Percentiles rank a stretch among this genome's conserved stretches.
Conservation (phyloP, 306 rosid species). For the Sindora glabra region DNA sequence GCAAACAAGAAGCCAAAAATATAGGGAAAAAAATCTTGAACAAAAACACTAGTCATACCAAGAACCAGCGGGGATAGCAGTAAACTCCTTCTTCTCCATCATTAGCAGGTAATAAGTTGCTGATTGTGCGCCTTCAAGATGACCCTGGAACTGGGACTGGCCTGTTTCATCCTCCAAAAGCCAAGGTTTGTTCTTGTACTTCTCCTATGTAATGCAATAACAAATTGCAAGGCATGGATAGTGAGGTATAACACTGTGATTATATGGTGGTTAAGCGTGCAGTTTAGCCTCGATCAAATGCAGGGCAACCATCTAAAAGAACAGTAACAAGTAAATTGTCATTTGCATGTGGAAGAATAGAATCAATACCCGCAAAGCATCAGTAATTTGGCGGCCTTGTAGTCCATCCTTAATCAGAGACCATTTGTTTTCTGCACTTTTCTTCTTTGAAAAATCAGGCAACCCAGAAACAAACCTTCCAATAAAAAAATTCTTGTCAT, state of each 20-base stretch:
- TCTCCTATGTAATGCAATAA: too few relatives aligned
- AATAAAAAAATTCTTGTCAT: conserved; percentile 66
- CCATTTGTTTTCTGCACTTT: conserved; percentile 84
- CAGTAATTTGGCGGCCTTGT: conserved; percentile 71
- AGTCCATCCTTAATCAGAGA: conserved; percentile 75
- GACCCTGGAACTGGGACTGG: conserved; percentile 81
- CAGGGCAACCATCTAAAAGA: background rate
- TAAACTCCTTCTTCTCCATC: conserved; percentile 82
- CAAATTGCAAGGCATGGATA: too few relatives aligned
- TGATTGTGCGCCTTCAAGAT: conserved; percentile 90
- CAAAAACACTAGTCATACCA: conserved; percentile 77
- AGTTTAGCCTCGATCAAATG: background rate
- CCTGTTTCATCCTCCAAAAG: conserved; percentile 96
- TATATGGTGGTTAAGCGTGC: background rate
- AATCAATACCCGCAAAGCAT: conserved; percentile 63
- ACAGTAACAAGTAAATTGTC: background rate
- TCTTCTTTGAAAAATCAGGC: conserved; percentile 88
- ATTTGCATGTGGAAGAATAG: background rate
- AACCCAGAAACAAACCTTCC: conserved; percentile 78
- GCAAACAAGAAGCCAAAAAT: background rate
- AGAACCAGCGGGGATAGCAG: conserved; percentile 96
- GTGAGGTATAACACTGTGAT: background rate
- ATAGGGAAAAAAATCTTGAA: background rate
- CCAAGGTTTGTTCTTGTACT: conserved; percentile 95
- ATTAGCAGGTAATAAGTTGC: conserved; percentile 83